Conservation (phyloP, 73 alveolate species). For the Effrenium voratum region DNA sequence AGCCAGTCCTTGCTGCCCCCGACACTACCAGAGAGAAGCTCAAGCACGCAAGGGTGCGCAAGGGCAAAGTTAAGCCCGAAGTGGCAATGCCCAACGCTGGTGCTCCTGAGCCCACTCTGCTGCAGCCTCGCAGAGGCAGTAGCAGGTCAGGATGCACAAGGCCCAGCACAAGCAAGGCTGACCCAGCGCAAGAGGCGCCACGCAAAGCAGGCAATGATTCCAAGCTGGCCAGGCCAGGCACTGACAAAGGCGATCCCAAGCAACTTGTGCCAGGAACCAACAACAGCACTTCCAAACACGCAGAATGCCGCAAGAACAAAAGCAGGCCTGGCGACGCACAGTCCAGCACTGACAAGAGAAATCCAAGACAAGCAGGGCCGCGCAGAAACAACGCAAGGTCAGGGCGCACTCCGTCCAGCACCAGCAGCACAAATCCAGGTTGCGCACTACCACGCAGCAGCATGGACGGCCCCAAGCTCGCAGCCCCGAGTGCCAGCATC, state of each 20-base stretch:
- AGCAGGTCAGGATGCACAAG: neutral
- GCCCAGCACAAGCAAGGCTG: constrained; percentile 14
- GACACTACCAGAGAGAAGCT: neutral
- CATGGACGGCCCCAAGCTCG: neutral
- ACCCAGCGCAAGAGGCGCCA: neutral
- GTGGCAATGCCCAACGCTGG: neutral
- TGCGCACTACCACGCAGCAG: constrained; percentile 17
- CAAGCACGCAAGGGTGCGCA: neutral
- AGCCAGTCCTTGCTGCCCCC: neutral
- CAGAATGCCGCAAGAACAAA: neutral
- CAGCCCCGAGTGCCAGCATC: neutral
- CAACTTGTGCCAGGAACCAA: constrained; percentile 1
- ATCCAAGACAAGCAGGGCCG: neutral
- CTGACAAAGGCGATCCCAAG: neutral
- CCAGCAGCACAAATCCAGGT: constrained; percentile 29
- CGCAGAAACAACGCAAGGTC: neutral
- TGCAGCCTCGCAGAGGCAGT: neutral
- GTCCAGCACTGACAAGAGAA: neutral
- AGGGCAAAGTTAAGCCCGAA: neutral
- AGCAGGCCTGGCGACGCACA: neutral
- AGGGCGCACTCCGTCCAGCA: neutral
- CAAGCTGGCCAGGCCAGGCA: neutral
- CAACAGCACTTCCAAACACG: neutral
- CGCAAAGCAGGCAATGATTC: neutral
- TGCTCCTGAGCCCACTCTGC: neutral